A percentile compares a stretch with the other conserved stretches of the same genome.
Conservation (phyloP, 257 asterid genomes). For the Solanum appendiculatum region DNA sequence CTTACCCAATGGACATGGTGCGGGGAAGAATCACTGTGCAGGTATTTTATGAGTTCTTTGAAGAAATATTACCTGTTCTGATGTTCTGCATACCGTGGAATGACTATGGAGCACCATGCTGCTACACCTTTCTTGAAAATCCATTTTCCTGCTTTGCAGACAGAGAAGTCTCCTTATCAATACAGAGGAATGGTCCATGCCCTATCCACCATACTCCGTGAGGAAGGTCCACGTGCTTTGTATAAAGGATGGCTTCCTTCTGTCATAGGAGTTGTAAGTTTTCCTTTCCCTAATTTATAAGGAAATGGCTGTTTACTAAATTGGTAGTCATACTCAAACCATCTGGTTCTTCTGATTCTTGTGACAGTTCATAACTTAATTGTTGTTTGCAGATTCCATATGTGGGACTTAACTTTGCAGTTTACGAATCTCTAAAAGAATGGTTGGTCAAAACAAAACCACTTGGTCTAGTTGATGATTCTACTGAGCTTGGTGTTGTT, state of each 20-base stretch:
- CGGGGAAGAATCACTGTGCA: constrained; percentile 96
- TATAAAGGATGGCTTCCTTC: constrained; percentile 99
- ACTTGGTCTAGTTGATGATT: constrained; percentile 61
- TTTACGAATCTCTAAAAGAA: constrained; percentile 91
- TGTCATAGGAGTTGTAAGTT: constrained; percentile 96
- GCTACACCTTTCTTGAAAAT: background rate
- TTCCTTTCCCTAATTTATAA: background rate
- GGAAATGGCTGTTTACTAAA: background rate
- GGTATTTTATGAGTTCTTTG: constrained; percentile 28
- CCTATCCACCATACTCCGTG: constrained; percentile 88
- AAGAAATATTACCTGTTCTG: background rate
- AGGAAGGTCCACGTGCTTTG: constrained; percentile 93
- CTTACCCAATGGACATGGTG: constrained; percentile 99
- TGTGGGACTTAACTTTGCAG: constrained; percentile 97
- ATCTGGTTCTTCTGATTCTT: background rate
- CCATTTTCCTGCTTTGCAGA: constrained; percentile 37
- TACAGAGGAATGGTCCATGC: constrained; percentile 96
- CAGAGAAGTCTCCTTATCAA: constrained; percentile 79
- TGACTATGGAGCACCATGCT: background rate
- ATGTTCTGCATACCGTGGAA: background rate
- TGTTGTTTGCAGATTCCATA: constrained; percentile 71
- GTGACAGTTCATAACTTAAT: background rate
- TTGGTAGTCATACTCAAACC: background rate
- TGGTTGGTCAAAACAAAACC: constrained; percentile 63
- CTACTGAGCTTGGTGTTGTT: constrained; percentile 59